These are phyloP conservation scores for Alternaria rosae DNA, from an alignment of 2,329 filamentous ascomycete genomes.

Conservation along the genomic window DNA sequence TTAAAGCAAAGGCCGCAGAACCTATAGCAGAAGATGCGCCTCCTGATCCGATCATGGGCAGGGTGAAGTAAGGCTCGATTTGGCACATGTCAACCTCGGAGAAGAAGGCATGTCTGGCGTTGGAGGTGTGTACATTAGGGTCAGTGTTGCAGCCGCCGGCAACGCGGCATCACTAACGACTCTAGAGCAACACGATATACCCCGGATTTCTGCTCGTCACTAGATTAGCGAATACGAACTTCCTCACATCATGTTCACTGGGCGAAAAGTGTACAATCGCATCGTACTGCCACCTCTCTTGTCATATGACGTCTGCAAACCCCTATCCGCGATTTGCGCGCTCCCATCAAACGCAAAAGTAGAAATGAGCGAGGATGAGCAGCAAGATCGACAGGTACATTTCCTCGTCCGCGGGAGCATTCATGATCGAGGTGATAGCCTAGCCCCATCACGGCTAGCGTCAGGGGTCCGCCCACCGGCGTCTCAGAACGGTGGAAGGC, in stretches of 20 bases:
- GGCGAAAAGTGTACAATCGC: neutral
- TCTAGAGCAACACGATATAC: conserved; percentile 9
- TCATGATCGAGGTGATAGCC: conserved; percentile 9
- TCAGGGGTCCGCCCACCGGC: neutral
- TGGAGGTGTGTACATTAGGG: conserved; percentile 4
- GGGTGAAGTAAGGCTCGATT: conserved; percentile 69
- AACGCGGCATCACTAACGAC: conserved; percentile 5
- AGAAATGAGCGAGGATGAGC: conserved; percentile 7
- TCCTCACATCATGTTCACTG: conserved; percentile 1
- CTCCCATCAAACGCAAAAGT: conserved; percentile 3
- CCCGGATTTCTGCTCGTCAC: conserved; percentile 5
- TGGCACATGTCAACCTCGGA: neutral
- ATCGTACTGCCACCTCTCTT: neutral
- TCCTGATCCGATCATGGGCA: conserved; percentile 92
- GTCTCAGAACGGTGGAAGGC: conserved; percentile 9
- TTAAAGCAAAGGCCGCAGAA: conserved; percentile 89
- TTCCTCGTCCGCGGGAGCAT: conserved; percentile 1
- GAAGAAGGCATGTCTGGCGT: conserved; percentile 4
- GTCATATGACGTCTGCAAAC: neutral
- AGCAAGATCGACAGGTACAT: conserved; percentile 10
- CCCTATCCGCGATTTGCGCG: neutral
- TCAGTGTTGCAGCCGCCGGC: conserved; percentile 1
- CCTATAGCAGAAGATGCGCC: conserved; percentile 75
- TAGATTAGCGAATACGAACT: conserved; percentile 11
- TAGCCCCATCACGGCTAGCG: conserved; percentile 1